phyloP scores from a whole-genome alignment of 441 rosid genomes.

The Mallotus repandus region DNA sequence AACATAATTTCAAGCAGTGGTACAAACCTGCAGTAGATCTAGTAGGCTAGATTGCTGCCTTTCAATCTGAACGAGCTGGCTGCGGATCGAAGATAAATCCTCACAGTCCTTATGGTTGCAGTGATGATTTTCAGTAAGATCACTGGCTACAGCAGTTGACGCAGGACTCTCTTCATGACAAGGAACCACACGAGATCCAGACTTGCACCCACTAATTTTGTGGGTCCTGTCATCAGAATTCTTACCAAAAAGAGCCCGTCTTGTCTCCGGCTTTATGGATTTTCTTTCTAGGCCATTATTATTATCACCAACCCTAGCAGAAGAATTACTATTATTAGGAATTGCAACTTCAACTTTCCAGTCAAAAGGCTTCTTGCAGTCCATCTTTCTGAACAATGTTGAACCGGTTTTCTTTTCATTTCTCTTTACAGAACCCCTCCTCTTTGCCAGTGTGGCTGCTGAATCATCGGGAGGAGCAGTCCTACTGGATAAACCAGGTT shows the following conservation, averaged over 20 bases:
- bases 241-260: slow-evolving; percentile 44
- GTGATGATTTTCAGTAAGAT: slow-evolving; percentile 50
- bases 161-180: slow-evolving; percentile 37
- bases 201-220: slow-evolving; percentile 45
- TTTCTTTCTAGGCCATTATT: slow-evolving; percentile 26
- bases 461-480: slow-evolving; percentile 52
- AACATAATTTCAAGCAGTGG: slow-evolving; percentile 18
- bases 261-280: slow-evolving; percentile 41
- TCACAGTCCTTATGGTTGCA: slow-evolving; percentile 62
- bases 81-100: slow-evolving; percentile 71
- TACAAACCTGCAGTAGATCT: slow-evolving; percentile 86
- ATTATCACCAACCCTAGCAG: slow-evolving; percentile 30
- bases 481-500: slow-evolving; percentile 34
- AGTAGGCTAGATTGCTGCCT: slow-evolving; percentile 84
- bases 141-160: slow-evolving; percentile 34
- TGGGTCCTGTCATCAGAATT: slow-evolving; percentile 45
- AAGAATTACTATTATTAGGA: slow-evolving; percentile 28
- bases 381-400: slow-evolving; percentile 32
- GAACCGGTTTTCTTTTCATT: slow-evolving; percentile 47
- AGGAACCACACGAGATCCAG: slow-evolving; percentile 60
- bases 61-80: slow-evolving; percentile 87
- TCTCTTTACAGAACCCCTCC: slow-evolving; percentile 43
- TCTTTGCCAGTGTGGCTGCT: slow-evolving; percentile 42
- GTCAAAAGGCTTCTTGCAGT: slow-evolving; percentile 50
- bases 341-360: slow-evolving; percentile 50